A percentile compares a stretch with the other conserved stretches of the same genome.
phyloP scores from a whole-genome alignment of 768 basidiomycete species.

The Leucocoprinus leucothites region DNA sequence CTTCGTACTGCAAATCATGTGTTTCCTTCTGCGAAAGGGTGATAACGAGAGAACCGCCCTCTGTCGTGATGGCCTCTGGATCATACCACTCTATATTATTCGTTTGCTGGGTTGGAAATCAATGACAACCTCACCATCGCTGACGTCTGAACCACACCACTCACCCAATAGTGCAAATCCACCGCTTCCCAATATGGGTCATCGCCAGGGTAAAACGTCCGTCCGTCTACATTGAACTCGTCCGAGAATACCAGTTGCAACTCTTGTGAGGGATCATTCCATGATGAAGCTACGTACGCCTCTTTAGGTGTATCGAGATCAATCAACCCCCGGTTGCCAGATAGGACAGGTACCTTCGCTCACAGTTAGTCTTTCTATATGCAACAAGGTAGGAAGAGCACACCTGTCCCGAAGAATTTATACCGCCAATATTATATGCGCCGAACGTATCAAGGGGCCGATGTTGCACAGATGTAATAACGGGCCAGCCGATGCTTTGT shows the following conservation, averaged over 20 bases:
- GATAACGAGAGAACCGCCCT: slow-evolving; percentile 69
- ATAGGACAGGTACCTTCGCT: slow-evolving; percentile 56
- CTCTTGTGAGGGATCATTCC: slow-evolving; percentile 48
- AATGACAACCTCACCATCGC: not conserved
- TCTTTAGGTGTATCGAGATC: slow-evolving; percentile 53
- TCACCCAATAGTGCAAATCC: slow-evolving; percentile 74
- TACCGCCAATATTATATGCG: slow-evolving; percentile 44
- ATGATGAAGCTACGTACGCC: slow-evolving; percentile 52
- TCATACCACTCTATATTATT: slow-evolving; percentile 86
- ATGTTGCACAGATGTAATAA: slow-evolving; percentile 28
- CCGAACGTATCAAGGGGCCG: slow-evolving; percentile 21
- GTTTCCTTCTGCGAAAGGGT: slow-evolving; percentile 61
- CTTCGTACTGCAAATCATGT: slow-evolving; percentile 69
- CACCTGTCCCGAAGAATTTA: slow-evolving; percentile 62
- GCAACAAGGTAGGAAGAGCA: slow-evolving; percentile 16
- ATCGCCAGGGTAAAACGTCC: slow-evolving; percentile 78
- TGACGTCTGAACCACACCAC: not conserved
- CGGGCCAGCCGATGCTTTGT: slow-evolving; percentile 35
- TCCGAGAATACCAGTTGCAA: slow-evolving; percentile 70
- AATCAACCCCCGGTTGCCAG: slow-evolving; percentile 52
- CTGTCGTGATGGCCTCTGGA: slow-evolving; percentile 74
- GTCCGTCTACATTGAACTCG: slow-evolving; percentile 71
- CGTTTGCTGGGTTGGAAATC: slow-evolving; percentile 37
- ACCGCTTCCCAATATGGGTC: slow-evolving; percentile 87
- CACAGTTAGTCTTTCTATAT: not conserved